phyloP scores from a whole-genome alignment of 1,284 basidiomycete species.

The Dichomitus squalens region DNA sequence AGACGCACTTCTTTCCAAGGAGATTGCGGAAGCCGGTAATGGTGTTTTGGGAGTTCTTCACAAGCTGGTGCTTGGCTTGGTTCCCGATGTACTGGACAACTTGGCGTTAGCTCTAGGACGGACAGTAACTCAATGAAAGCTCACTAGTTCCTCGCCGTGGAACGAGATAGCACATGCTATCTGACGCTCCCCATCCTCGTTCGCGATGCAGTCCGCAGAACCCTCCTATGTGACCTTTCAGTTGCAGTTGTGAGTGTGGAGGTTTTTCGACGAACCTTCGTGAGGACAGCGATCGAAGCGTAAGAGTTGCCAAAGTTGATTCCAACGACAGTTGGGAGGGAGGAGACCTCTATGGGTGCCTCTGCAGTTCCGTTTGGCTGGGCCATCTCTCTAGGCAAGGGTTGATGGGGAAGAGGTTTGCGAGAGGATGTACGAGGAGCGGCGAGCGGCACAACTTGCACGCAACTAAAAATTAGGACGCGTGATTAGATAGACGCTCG shows the following conservation, averaged over 20 bases:
- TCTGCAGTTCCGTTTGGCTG: conserved; percentile 44
- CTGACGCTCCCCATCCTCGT: conserved; percentile 98
- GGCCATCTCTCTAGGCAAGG: conserved; percentile 29
- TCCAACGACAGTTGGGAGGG: conserved; percentile 71
- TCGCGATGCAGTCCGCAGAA: conserved; percentile 91
- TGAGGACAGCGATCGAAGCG: conserved; percentile 94
- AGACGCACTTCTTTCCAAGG: conserved; percentile 83
- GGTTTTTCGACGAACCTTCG: conserved; percentile 65
- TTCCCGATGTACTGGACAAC: conserved; percentile 87
- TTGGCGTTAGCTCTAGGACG: too few species aligned
- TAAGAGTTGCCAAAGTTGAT: conserved; percentile 98
- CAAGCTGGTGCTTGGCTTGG: conserved; percentile 92
- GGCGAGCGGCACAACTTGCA: neutral
- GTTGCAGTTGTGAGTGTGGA: neutral
- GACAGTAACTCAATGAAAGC: conserved; percentile 29
- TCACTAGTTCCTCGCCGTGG: conserved; percentile 85
- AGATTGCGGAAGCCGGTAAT: conserved; percentile 94
- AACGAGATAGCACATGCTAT: conserved; percentile 96
- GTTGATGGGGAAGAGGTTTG: neutral
- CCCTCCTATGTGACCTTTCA: conserved; percentile 63
- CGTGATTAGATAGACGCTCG: conserved; percentile 25
- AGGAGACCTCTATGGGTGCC: conserved; percentile 35
- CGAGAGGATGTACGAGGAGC: neutral
- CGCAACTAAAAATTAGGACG: conserved; percentile 12
- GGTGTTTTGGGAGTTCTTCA: conserved; percentile 95